Evolutionary conservation across 305 asterid genomes (phyloP).

Genomic region (Plantago coronopus): DNA sequence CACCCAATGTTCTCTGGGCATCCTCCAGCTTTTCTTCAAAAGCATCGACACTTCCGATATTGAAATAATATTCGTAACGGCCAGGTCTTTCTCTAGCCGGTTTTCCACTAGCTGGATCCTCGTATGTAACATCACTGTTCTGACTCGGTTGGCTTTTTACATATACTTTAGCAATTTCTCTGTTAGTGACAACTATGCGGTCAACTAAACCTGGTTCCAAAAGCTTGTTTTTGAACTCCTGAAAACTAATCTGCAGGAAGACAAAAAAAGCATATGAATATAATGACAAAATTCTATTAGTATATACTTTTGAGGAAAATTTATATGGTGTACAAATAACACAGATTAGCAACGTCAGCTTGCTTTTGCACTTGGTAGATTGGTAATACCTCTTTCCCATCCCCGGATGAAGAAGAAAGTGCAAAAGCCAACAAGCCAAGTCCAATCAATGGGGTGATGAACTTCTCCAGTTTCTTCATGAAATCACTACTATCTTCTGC

Average conservation of each 20-base stretch:
- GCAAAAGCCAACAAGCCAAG: slow-evolving; percentile 39
- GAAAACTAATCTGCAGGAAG: slow-evolving; percentile 81
- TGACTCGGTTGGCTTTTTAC: slow-evolving; percentile 52
- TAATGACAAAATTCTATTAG: slow-evolving; percentile 10
- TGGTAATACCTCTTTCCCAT: slow-evolving; percentile 55
- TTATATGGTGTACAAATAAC: background rate
- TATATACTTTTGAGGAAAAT: slow-evolving; percentile 1
- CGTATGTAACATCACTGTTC: slow-evolving; percentile 14
- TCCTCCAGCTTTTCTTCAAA: slow-evolving; percentile 90
- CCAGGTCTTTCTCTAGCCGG: slow-evolving; percentile 34
- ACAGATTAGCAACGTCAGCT: slow-evolving; percentile 17
- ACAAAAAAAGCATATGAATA: slow-evolving; percentile 9
- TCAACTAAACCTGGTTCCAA: slow-evolving; percentile 91
- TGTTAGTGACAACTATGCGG: slow-evolving; percentile 67
- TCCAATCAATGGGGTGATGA: slow-evolving; percentile 38
- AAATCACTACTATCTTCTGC: slow-evolving; percentile 36
- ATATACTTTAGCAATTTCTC: slow-evolving; percentile 72
- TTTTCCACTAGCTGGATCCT: slow-evolving; percentile 26
- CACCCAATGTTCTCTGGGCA: slow-evolving; percentile 80
- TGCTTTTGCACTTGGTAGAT: slow-evolving; percentile 13
- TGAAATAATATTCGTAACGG: slow-evolving; percentile 60
- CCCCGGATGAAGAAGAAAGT: slow-evolving; percentile 38
- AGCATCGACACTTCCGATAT: slow-evolving; percentile 82
- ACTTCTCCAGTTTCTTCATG: slow-evolving; percentile 32
- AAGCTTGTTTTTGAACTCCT: slow-evolving; percentile 85